Percentiles rank a stretch among this genome's conserved stretches.
Evolutionary conservation across 768 basidiomycete genomes (phyloP).

Genomic region (Kondoa subrosea): DNA sequence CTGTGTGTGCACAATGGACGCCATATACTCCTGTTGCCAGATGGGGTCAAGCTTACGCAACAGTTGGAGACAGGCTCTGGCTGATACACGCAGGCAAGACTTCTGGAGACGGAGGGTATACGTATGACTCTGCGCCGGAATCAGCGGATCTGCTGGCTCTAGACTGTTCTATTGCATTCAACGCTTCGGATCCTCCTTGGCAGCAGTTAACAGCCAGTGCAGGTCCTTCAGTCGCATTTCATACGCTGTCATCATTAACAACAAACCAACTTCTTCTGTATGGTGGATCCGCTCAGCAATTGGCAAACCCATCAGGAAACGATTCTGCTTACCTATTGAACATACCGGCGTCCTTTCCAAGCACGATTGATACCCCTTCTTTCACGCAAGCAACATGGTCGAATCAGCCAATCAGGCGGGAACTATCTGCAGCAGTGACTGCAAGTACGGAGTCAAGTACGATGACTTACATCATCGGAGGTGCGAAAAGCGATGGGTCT

Average conservation of each 20-base stretch:
- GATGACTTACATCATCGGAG: background rate
- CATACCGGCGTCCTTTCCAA: background rate
- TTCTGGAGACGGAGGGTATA: background rate
- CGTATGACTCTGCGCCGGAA: background rate
- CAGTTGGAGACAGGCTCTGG: background rate
- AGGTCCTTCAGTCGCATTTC: background rate
- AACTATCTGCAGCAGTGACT: background rate
- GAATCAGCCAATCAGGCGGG: background rate
- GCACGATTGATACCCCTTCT: background rate
- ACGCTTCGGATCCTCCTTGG: background rate
- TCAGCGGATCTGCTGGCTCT: background rate
- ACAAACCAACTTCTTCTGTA: background rate
- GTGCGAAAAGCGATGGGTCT: background rate
- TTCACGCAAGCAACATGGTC: background rate
- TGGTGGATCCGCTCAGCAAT: background rate
- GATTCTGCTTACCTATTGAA: background rate
- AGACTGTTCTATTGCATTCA: background rate
- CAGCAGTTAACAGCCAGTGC: background rate
- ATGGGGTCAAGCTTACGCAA: background rate
- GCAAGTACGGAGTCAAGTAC: background rate
- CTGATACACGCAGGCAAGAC: background rate
- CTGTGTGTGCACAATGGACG: background rate
- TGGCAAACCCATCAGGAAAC: background rate
- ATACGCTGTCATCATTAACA: background rate
- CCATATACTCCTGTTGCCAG: background rate